These are phyloP conservation scores for Scytalidium lignicola DNA, from an alignment of 2,329 filamentous ascomycete species.

Conservation along the genomic window DNA sequence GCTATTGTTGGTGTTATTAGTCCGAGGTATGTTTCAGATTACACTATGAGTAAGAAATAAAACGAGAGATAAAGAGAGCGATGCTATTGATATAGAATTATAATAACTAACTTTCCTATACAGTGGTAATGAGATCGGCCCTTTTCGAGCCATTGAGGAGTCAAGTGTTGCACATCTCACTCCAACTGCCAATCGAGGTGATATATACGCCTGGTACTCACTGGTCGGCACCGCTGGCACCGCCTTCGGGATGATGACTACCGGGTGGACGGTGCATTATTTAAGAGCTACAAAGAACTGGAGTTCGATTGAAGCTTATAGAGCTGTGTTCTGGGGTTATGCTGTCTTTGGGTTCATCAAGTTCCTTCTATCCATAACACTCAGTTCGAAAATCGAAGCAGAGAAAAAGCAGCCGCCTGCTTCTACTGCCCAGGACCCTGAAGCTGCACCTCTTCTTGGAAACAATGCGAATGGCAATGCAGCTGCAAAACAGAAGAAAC, in stretches of 20 bases:
- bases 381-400: conserved; percentile 38
- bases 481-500: conserved; percentile 10
- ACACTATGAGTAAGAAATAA: too few relatives aligned
- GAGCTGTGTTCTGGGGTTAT: conserved; percentile 53
- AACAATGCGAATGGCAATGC: conserved; percentile 1
- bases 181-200: conserved; percentile 37
- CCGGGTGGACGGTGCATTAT: conserved; percentile 54
- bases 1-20: conserved; percentile 59
- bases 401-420: conserved; percentile 27
- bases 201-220: conserved; percentile 59
- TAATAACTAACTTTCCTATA: background rate
- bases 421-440: conserved; percentile 21
- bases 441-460: conserved; percentile 24
- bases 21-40: conserved; percentile 35
- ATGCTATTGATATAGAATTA: background rate
- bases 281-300: conserved; percentile 40
- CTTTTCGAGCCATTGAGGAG: conserved; percentile 58
- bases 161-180: conserved; percentile 54
- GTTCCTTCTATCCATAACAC: conserved; percentile 41
- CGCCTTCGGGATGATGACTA: conserved; percentile 52
- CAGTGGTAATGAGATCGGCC: conserved; percentile 61
- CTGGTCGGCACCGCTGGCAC: conserved; percentile 54
- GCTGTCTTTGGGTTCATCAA: conserved; percentile 53
- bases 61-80: too few relatives aligned
- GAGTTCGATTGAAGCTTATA: conserved; percentile 43